Conservation (phyloP, 2,329 filamentous ascomycete species). For the Hymenoscyphus occultus region DNA sequence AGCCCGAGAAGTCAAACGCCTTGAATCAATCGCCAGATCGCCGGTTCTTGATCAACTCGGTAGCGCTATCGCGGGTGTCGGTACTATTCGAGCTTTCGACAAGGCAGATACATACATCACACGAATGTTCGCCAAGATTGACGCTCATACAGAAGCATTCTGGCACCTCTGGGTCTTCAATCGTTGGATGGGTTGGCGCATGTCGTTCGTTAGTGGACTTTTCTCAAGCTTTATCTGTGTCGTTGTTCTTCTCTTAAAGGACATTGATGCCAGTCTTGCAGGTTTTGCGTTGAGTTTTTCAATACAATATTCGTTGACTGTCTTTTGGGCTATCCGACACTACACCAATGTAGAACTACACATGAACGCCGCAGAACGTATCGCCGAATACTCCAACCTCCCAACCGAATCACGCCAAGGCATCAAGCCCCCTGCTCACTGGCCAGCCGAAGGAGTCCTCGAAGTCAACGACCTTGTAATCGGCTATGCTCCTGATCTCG, state of each 20-base stretch:
- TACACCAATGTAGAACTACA: conserved; percentile 72
- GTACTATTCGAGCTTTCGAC: conserved; percentile 73
- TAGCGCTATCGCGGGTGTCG: conserved; percentile 67
- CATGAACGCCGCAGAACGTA: conserved; percentile 75
- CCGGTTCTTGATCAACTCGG: conserved; percentile 80
- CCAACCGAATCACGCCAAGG: conserved; percentile 65
- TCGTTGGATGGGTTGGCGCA: conserved; percentile 73
- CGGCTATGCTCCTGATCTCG: conserved; percentile 67
- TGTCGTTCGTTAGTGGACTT: conserved; percentile 64
- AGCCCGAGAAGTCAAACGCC: conserved; percentile 70
- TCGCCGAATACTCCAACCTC: conserved; percentile 71
- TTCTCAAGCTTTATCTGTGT: conserved; percentile 65
- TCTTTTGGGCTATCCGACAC: conserved; percentile 64
- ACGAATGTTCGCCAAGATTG: conserved; percentile 67
- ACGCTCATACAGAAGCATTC: conserved; percentile 62
- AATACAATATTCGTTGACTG: conserved; percentile 61
- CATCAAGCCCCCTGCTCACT: conserved; percentile 61
- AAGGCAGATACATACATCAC: conserved; percentile 65
- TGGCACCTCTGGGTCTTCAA: conserved; percentile 72
- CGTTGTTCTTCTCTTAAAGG: conserved; percentile 58
- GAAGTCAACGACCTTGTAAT: conserved; percentile 73
- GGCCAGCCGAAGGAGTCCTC: conserved; percentile 71
- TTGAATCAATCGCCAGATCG: conserved; percentile 74
- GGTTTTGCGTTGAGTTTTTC: conserved; percentile 75
- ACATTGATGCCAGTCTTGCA: conserved; percentile 66